Conservation (phyloP, 2,329 filamentous ascomycete species). For the Ceratocystis colombiana region DNA sequence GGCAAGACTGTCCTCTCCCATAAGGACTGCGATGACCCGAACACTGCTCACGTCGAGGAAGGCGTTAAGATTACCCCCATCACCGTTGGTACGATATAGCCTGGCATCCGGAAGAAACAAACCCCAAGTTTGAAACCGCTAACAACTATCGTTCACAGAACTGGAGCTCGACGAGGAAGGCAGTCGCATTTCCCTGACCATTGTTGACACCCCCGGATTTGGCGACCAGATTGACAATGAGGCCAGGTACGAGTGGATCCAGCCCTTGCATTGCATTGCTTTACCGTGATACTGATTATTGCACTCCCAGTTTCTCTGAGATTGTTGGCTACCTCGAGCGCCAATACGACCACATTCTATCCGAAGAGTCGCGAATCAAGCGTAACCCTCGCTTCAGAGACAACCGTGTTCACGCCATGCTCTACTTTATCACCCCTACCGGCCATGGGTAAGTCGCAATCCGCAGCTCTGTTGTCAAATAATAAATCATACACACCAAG, state of each 20-base stretch:
- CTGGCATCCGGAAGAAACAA: background rate
- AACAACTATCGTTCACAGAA: slow-evolving; percentile 44
- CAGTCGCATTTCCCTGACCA: slow-evolving; percentile 93
- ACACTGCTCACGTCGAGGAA: slow-evolving; percentile 83
- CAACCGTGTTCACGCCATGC: slow-evolving; percentile 93
- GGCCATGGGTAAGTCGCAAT: slow-evolving; percentile 64
- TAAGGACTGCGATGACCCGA: slow-evolving; percentile 87
- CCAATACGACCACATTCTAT: slow-evolving; percentile 98
- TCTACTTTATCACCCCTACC: slow-evolving; percentile 99
- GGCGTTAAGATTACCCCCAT: slow-evolving; percentile 97
- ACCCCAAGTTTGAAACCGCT: slow-evolving; percentile 14
- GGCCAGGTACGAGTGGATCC: slow-evolving; percentile 57
- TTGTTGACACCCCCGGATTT: slow-evolving; percentile 96
- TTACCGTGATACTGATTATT: background rate
- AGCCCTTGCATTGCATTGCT: background rate
- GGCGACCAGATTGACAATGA: slow-evolving; percentile 99
- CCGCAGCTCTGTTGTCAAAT: background rate
- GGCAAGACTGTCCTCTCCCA: slow-evolving; percentile 82
- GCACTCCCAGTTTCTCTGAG: slow-evolving; percentile 66
- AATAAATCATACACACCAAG: background rate
- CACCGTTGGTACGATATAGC: slow-evolving; percentile 67
- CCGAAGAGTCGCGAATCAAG: slow-evolving; percentile 99
- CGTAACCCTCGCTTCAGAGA: slow-evolving; percentile 99
- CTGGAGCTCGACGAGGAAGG: slow-evolving; percentile 96
- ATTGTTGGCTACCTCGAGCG: slow-evolving; percentile 97